Percentiles rank a stretch among this genome's conserved stretches.
phyloP scores from a whole-genome alignment of 1,139 yeast genomes.

The Yamadazyma friedrichii region DNA sequence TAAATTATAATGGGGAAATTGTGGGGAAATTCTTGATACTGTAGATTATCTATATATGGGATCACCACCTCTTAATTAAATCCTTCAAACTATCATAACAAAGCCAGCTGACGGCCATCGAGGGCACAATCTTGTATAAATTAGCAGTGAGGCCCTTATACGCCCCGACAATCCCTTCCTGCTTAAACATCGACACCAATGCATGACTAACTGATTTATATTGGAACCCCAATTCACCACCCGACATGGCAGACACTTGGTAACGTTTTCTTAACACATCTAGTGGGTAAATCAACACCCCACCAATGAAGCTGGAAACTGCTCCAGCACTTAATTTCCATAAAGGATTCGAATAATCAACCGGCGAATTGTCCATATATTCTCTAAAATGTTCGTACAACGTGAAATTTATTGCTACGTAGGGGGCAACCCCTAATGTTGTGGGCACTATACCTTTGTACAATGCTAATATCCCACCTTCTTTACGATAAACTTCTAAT shows the following conservation, averaged over 20 bases:
- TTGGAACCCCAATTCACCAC: conserved; percentile 77
- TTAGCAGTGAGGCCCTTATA: conserved; percentile 90
- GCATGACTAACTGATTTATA: conserved; percentile 76
- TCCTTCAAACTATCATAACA: conserved; percentile 70
- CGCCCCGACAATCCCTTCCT: conserved; percentile 79
- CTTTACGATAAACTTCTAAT: conserved; percentile 58
- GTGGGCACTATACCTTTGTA: conserved; percentile 90
- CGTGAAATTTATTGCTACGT: conserved; percentile 90
- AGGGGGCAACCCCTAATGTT: conserved; percentile 91
- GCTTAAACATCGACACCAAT: conserved; percentile 57
- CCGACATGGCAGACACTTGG: conserved; percentile 84
- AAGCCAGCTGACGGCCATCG: conserved; percentile 95
- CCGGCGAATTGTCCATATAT: conserved; percentile 35
- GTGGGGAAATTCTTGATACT: too few relatives aligned
- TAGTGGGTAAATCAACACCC: conserved; percentile 84
- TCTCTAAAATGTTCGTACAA: conserved; percentile 82
- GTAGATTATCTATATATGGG: background rate
- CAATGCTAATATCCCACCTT: conserved; percentile 79
- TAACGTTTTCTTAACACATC: conserved; percentile 86
- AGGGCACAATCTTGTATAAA: conserved; percentile 85
- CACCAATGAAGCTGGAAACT: conserved; percentile 65
- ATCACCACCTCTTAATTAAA: conserved; percentile 31
- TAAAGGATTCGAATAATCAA: conserved; percentile 42
- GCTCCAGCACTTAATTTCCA: conserved; percentile 82
- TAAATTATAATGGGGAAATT: too few relatives aligned